Evolutionary conservation across 2,329 filamentous ascomycete genomes (phyloP).

Genomic region (Botrytis pseudocinerea): DNA sequence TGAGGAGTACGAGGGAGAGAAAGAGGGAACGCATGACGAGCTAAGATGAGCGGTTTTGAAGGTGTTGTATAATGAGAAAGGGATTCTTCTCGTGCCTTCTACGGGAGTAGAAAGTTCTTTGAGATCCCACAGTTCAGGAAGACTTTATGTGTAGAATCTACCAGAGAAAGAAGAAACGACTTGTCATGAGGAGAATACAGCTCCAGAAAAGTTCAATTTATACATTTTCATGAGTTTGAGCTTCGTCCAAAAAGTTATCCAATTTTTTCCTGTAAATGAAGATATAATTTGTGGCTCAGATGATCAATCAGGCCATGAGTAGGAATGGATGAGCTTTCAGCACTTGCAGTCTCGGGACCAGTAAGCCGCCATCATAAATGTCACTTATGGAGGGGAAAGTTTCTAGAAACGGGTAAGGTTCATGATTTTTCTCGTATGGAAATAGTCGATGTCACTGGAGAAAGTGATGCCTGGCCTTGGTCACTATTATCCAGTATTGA

Average conservation of each 20-base stretch:
- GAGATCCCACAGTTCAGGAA: not conserved
- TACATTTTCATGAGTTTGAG: not conserved
- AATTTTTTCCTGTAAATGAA: too few relatives aligned
- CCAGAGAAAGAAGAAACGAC: not conserved
- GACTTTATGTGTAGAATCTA: not conserved
- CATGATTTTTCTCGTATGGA: not conserved
- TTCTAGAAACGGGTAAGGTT: not conserved
- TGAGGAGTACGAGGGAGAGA: not conserved
- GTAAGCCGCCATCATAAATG: not conserved
- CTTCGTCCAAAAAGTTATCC: not conserved
- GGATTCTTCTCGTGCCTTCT: not conserved
- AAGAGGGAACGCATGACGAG: not conserved
- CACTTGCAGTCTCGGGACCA: not conserved
- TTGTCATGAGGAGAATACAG: not conserved
- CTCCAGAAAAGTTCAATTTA: not conserved
- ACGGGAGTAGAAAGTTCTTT: not conserved
- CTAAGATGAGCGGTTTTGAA: not conserved
- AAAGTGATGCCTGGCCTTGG: not conserved
- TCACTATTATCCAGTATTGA: not conserved
- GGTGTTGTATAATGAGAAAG: not conserved
- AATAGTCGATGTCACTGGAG: not conserved
- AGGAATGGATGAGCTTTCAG: not conserved
- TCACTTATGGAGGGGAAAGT: not conserved
- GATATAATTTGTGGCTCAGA: not conserved
- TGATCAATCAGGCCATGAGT: not conserved